phyloP scores from a whole-genome alignment of 2,329 filamentous ascomycete species.

The Ciborinia camelliae region DNA sequence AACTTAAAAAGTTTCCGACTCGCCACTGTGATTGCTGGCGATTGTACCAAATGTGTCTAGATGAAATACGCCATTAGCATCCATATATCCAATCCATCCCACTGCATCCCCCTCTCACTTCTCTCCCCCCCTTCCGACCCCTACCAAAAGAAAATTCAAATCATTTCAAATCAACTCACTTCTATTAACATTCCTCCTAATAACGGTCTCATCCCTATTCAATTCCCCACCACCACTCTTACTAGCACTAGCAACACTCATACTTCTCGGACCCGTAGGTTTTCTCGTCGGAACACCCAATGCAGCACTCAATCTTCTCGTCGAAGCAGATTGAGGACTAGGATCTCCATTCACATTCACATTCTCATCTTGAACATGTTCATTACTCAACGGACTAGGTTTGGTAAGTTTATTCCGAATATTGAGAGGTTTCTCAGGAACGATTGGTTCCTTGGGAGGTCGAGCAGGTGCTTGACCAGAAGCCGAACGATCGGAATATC shows the following conservation, averaged over 20 bases:
- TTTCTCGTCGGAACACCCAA: conserved; percentile 36
- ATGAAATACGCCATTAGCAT: too few relatives aligned
- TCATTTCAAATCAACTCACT: too few relatives aligned
- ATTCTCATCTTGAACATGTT: conserved; percentile 40
- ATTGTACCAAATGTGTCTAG: conserved; percentile 53
- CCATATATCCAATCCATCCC: too few relatives aligned
- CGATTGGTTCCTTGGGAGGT: conserved; percentile 60
- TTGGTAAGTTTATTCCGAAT: conserved; percentile 51
- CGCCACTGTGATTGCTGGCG: conserved; percentile 44
- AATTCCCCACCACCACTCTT: conserved; percentile 33
- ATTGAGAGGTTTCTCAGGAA: conserved; percentile 45
- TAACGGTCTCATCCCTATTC: conserved; percentile 34
- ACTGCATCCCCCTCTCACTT: too few relatives aligned
- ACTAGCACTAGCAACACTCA: conserved; percentile 31
- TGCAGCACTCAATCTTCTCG: conserved; percentile 29
- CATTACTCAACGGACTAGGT: conserved; percentile 54
- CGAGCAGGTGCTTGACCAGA: conserved; percentile 49
- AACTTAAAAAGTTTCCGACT: conserved; percentile 53
- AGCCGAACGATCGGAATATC: conserved; percentile 31
- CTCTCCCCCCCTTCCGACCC: too few relatives aligned
- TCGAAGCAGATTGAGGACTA: conserved; percentile 29
- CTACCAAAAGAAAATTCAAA: too few relatives aligned
- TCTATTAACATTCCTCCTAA: conserved; percentile 46
- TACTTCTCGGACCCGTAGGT: conserved; percentile 38
- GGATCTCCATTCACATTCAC: conserved; percentile 18